Evolutionary conservation across 306 rosid species (phyloP).

Genomic region (Fagus crenata): DNA sequence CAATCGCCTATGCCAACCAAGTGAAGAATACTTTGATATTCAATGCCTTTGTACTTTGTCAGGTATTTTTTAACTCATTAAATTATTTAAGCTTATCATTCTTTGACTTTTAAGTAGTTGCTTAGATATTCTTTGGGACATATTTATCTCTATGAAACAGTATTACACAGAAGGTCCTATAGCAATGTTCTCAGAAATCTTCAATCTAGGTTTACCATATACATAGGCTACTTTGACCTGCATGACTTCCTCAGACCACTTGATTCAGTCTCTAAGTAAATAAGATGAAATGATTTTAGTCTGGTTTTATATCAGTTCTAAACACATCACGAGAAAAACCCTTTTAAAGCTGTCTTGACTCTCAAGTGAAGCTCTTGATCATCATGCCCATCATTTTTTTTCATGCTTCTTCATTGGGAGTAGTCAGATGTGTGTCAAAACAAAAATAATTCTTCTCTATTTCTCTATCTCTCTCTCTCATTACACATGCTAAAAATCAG

Average conservation of each 20-base stretch:
- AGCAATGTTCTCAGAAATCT: background rate
- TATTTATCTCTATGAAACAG: background rate
- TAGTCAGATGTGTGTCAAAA: too few relatives aligned
- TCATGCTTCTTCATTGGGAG: background rate
- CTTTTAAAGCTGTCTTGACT: background rate
- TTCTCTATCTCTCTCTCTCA: background rate
- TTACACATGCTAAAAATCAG: background rate
- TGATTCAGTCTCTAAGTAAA: background rate
- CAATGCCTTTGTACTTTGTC: slow-evolving; percentile 92
- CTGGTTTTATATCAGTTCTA: background rate
- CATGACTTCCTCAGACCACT: background rate
- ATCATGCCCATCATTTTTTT: background rate
- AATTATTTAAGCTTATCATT: slow-evolving; percentile 4
- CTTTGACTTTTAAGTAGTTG: background rate
- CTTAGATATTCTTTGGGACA: background rate
- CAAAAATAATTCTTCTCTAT: background rate
- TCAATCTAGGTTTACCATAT: background rate
- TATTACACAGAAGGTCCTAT: background rate
- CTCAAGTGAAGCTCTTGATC: background rate
- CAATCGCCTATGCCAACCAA: slow-evolving; percentile 38
- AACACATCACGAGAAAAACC: background rate
- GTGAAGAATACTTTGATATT: slow-evolving; percentile 88
- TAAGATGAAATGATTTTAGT: background rate
- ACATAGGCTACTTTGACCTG: background rate
- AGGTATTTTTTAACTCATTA: slow-evolving; percentile 49